These are phyloP conservation scores for Stevia rebaudiana DNA, from an alignment of 140 eudicot species.

Conservation along the genomic window DNA sequence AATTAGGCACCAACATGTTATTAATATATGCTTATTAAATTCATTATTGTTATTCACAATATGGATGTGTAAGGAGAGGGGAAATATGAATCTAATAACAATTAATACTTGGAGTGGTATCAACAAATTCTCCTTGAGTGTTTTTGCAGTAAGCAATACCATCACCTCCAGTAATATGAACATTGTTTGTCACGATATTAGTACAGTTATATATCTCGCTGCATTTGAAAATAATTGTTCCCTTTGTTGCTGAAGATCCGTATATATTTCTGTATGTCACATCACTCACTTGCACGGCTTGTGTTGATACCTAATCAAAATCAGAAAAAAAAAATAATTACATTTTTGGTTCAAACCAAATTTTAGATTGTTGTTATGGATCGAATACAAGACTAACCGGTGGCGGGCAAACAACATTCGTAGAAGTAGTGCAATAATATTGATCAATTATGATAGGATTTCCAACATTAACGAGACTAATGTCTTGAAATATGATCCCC, in stretches of 20 bases:
- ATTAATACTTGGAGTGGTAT: constrained; percentile 17
- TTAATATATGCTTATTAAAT: too few relatives aligned
- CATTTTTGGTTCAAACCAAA: neutral
- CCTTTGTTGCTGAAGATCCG: constrained; percentile 15
- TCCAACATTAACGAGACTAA: constrained; percentile 19
- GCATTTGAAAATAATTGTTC: constrained; percentile 19
- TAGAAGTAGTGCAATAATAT: constrained; percentile 3
- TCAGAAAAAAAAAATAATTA: neutral
- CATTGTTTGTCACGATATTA: neutral
- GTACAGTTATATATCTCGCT: constrained; percentile 3
- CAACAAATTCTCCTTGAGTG: constrained; percentile 17
- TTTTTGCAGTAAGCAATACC: constrained; percentile 21
- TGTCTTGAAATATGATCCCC: constrained; percentile 24
- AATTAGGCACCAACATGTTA: too few relatives aligned
- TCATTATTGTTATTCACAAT: neutral
- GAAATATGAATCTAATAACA: constrained; percentile 14
- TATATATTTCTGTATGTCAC: constrained; percentile 20
- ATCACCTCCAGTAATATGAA: constrained; percentile 16
- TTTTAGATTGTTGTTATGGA: neutral
- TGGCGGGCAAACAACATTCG: neutral
- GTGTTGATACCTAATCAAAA: neutral
- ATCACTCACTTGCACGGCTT: constrained; percentile 25
- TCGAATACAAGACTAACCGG: constrained; percentile 9
- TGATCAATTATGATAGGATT: constrained; percentile 47
- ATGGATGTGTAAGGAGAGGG: neutral